Percentiles rank a stretch among this genome's conserved stretches.
Conservation (phyloP, 2,329 filamentous ascomycete species). For the Diaporthe nobilis region DNA sequence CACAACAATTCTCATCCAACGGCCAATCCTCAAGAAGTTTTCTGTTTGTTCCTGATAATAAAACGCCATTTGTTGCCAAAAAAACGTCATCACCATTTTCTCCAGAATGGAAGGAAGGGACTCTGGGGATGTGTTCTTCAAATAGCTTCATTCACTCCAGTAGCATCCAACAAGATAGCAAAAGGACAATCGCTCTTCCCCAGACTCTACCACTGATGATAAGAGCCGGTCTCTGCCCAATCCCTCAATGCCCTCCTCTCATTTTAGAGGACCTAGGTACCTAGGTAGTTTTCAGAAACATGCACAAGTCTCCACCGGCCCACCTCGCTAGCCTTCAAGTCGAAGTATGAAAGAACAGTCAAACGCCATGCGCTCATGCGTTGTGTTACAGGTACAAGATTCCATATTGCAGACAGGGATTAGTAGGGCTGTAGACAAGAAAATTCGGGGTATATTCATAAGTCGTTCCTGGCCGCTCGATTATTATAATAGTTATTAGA, state of each 20-base stretch:
- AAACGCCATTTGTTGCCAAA: background rate
- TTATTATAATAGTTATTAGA: slow-evolving; percentile 34
- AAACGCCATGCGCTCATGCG: slow-evolving; percentile 42
- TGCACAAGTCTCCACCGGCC: background rate
- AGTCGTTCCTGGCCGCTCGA: slow-evolving; percentile 39
- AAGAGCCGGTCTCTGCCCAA: background rate
- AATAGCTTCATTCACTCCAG: slow-evolving; percentile 4
- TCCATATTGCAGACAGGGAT: slow-evolving; percentile 9
- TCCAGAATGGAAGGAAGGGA: background rate
- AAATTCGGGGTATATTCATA: slow-evolving; percentile 41
- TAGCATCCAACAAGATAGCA: background rate
- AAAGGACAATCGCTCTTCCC: slow-evolving; percentile 12
- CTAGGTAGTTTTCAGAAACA: background rate
- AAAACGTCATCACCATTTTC: slow-evolving; percentile 16
- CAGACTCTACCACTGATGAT: background rate
- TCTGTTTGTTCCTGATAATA: background rate
- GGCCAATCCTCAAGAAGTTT: background rate
- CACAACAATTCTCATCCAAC: background rate
- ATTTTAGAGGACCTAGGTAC: background rate
- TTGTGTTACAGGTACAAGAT: slow-evolving; percentile 27
- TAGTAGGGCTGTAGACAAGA: slow-evolving; percentile 8
- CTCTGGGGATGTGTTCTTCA: background rate
- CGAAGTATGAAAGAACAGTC: slow-evolving; percentile 4
- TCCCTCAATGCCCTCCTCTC: background rate
- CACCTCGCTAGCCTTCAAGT: slow-evolving; percentile 3